These are phyloP conservation scores for Cladosporium phlei DNA, from an alignment of 2,329 filamentous ascomycete species.

Conservation along the genomic window DNA sequence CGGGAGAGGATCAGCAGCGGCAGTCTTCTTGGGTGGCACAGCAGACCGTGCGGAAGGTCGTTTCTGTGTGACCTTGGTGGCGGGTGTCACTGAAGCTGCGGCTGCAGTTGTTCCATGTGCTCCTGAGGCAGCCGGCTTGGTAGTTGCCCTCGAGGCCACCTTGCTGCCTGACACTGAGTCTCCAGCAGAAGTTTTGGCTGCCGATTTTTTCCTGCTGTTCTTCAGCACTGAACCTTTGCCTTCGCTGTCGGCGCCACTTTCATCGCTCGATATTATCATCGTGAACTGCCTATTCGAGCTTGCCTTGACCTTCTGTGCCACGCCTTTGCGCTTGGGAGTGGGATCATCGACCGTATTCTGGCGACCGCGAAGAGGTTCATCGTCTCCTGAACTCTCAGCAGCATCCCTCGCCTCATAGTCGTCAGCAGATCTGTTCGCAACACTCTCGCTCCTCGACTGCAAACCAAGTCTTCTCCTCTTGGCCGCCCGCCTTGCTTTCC, in stretches of 20 bases:
- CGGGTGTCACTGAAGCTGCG: not conserved
- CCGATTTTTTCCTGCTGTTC: not conserved
- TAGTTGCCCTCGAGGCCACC: not conserved
- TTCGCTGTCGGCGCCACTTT: slow-evolving; percentile 1
- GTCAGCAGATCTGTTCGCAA: slow-evolving; percentile 14
- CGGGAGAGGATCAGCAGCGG: not conserved
- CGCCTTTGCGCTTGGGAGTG: slow-evolving; percentile 18
- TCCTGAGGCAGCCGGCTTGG: not conserved
- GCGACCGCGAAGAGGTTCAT: not conserved
- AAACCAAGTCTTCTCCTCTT: slow-evolving; percentile 24
- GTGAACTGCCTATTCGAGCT: not conserved
- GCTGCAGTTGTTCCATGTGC: not conserved
- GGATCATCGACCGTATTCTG: slow-evolving; percentile 3
- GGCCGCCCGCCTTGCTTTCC: slow-evolving; percentile 18
- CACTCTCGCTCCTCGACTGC: slow-evolving; percentile 5
- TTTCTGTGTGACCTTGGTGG: not conserved
- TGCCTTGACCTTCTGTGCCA: slow-evolving; percentile 19
- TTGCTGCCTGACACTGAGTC: no score
- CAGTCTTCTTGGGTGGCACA: slow-evolving; percentile 1
- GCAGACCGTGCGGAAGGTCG: not conserved
- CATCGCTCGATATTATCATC: slow-evolving; percentile 8
- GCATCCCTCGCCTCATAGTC: slow-evolving; percentile 15
- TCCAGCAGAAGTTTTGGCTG: no score
- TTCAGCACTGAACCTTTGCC: slow-evolving; percentile 8
- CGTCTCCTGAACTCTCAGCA: slow-evolving; percentile 7